These are phyloP conservation scores for Corynascus novoguineensis DNA, from an alignment of 495 filamentous ascomycete genomes.

Conservation along the genomic window DNA sequence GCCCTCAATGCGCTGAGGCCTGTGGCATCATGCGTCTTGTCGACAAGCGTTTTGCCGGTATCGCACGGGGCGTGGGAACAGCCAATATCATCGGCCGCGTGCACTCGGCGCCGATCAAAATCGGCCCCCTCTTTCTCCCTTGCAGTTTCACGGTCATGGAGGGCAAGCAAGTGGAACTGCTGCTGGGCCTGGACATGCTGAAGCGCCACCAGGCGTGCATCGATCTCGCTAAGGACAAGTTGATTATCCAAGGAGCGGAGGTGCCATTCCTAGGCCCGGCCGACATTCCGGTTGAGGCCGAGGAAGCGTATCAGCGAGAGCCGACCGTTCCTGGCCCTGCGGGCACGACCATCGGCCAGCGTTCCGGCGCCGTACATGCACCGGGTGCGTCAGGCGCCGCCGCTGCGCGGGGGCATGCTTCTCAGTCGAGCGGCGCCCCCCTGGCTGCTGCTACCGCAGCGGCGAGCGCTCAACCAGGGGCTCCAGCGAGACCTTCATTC, in stretches of 20 bases:
- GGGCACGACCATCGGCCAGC: slow-evolving; percentile 76
- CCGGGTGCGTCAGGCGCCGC: slow-evolving; percentile 50
- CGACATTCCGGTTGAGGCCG: slow-evolving; percentile 79
- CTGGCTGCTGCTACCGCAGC: slow-evolving; percentile 21
- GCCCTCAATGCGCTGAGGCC: slow-evolving; percentile 77
- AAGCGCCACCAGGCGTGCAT: slow-evolving; percentile 90
- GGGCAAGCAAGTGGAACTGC: slow-evolving; percentile 92
- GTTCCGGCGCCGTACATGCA: slow-evolving; percentile 74
- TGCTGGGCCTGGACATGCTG: slow-evolving; percentile 93
- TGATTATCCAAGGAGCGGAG: slow-evolving; percentile 81
- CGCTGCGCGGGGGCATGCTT: slow-evolving; percentile 2
- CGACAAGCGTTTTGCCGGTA: slow-evolving; percentile 82
- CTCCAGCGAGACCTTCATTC: slow-evolving; percentile 36
- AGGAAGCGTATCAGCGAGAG: slow-evolving; percentile 68
- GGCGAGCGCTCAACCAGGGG: background rate
- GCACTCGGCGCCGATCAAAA: slow-evolving; percentile 87
- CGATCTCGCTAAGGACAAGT: slow-evolving; percentile 70
- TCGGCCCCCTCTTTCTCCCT: slow-evolving; percentile 78
- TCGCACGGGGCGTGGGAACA: slow-evolving; percentile 88
- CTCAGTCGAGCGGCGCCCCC: slow-evolving; percentile 21
- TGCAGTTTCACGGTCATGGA: slow-evolving; percentile 99
- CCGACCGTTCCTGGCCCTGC: slow-evolving; percentile 80
- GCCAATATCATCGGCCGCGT: slow-evolving; percentile 92
- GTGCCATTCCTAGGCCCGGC: slow-evolving; percentile 87
- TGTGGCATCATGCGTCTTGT: slow-evolving; percentile 98